Evolutionary conservation across 352 stramenopile genomes (phyloP), one percentile per base, ranked within the genome.

Genomic region (Globisporangium okanoganense): DNA sequence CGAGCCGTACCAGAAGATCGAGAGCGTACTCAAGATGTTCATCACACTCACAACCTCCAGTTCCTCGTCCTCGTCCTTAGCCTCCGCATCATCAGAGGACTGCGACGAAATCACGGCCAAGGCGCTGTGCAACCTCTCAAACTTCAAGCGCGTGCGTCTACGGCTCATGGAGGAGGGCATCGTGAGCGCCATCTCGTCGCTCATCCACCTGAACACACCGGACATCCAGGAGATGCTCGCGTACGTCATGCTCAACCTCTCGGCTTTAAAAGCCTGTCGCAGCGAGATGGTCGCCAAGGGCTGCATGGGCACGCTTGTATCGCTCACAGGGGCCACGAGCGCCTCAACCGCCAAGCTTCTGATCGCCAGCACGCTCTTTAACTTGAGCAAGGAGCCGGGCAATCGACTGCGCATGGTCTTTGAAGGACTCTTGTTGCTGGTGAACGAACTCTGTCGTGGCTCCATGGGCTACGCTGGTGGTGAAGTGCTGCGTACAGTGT

Each of bases 161-260:
- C 81, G 89, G 35, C 67, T 96, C 2, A 88, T 97, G 63, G 88
- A 97, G 60, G 89, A 97, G 80, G 90, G 89, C 5, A 86, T 96
- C 31, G 76, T 97, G 2, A 78, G 72, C 25, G 82, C 86, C 1
- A 73, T 97, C 13, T 56, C 73, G 0, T 74, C 79, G 27, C 60
- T 97, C 14, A 73, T 89, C 7, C 82, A 87, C 24, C 58, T 76
- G 5, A 66, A 66, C 50, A 61, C 76, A 3, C 56, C 76, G 0
- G 52, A 72, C 18, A 79, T 88, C 36, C 79, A 89, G 25, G 71
- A 90, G 50, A 56, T 91, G 29, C 56, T 90, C 8, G 81, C 81
- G 0, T 87, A 90, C 45, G 79, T 90, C 52, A 66, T 92, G 35
- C 69, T 87, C n/a, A 91, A 94, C 58, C 52, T 94, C 5, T 86